Evolutionary conservation across 2,329 filamentous ascomycete species (phyloP).

Genomic region (Penicillium rolfsii): DNA sequence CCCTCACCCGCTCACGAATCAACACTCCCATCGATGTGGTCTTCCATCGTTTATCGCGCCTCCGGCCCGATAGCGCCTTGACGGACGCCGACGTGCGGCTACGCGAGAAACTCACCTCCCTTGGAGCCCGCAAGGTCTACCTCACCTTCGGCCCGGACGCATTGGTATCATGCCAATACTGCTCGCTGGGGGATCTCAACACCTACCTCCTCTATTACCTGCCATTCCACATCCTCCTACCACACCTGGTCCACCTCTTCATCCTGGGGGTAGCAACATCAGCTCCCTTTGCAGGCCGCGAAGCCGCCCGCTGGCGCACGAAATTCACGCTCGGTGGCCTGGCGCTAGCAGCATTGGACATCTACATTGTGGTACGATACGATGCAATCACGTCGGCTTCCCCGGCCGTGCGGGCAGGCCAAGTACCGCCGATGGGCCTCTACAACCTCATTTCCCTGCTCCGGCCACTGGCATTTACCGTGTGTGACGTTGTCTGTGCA

Average conservation of each 20-base stretch:
- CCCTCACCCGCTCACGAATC: conserved; percentile 74
- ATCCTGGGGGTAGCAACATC: conserved; percentile 75
- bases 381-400: conserved; percentile 56
- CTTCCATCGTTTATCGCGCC: conserved; percentile 69
- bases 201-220: conserved; percentile 81
- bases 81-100: conserved; percentile 65
- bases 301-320: conserved; percentile 70
- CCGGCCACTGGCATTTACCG: conserved; percentile 66
- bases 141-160: conserved; percentile 77
- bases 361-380: conserved; percentile 68
- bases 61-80: conserved; percentile 46
- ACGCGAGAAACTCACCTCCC: conserved; percentile 67
- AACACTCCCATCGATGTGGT: conserved; percentile 84
- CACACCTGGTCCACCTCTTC: conserved; percentile 79
- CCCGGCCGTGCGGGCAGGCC: conserved; percentile 63
- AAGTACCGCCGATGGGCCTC: conserved; percentile 59
- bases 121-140: conserved; percentile 78
- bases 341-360: conserved; percentile 64
- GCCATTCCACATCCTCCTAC: conserved; percentile 66
- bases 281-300: conserved; percentile 63
- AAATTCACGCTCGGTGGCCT: conserved; percentile 67
- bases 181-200: conserved; percentile 67
- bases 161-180: conserved; percentile 79
- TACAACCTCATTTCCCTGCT: conserved; percentile 56
- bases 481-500: conserved; percentile 66